Base-by-base conservation (phyloP, 2,329 filamentous ascomycete species). In the Alternaria hordeiaustralica region DNA sequence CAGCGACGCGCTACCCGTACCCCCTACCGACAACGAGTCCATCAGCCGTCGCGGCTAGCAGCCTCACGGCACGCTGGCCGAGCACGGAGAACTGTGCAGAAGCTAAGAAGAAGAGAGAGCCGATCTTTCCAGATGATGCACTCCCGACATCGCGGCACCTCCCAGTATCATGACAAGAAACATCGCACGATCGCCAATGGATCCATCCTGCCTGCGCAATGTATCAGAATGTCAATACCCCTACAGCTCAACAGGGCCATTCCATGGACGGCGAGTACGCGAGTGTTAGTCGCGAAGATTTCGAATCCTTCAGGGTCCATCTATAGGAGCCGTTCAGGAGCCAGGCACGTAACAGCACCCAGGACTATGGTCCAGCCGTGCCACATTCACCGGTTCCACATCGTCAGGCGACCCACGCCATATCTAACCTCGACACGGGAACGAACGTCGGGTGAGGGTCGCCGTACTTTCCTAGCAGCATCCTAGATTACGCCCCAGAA, bases 351-450 rank as follows among this genome's bases (percentile, higher is more conserved):
- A 33, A 18, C 28, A 28, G 26, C 28, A 54, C 43, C 60, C 55
- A 46, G 10, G 11, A 13, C 10, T 26, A 9, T 51, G 60, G 55
- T 46, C 49, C 60, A 54, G 60, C 60, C 60, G 60, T 57, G 43
- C 46, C 44, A 54, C 36, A 18, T 58, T 54, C 47, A 62, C 55
- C 47, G 43, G 47, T 45, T 18, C 20, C n/a, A 44, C 36, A 47
- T 53, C 12, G 8, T 62, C 13, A 62, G 60, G 60, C 60, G 55
- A 33, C 60, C 60, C 60, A 25, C 47, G 45, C 26, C 23, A 26
- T 30, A 30, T 47, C 47, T 25, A 49, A 59, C 28, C 23, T 62
- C 55, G 55, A 62, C 30, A 30, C 41, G 55, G 55, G 43, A 58
- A 57, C 51, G 13, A 18, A 41, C 58, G 30, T 46, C 26, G 50